A percentile compares a stretch with the other conserved stretches of the same genome.
These are phyloP conservation scores for Apiospora kogelbergensis DNA, from an alignment of 2,329 filamentous ascomycete species.

Conservation along the genomic window DNA sequence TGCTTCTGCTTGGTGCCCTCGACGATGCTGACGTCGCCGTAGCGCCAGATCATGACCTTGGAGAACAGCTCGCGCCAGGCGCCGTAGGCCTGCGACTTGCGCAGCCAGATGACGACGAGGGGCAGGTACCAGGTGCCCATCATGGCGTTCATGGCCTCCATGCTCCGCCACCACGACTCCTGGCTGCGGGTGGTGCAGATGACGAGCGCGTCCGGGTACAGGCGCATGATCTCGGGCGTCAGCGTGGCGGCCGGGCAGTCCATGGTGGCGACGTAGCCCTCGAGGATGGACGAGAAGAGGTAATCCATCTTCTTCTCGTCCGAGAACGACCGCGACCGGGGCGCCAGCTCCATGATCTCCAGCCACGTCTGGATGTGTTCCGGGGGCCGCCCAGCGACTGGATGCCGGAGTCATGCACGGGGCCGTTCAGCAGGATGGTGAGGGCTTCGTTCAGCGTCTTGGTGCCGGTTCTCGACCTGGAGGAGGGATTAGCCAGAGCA, in stretches of 20 bases:
- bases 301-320: constrained; percentile 35
- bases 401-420: constrained; percentile 36
- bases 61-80: constrained; percentile 35
- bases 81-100: constrained; percentile 32
- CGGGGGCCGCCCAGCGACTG: constrained; percentile 34
- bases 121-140: constrained; percentile 35
- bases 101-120: constrained; percentile 32
- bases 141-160: constrained; percentile 32
- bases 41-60: constrained; percentile 53
- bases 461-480: constrained; percentile 37
- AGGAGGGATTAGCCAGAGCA: not conserved
- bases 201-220: constrained; percentile 50
- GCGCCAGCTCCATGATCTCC: constrained; percentile 33
- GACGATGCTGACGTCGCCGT: constrained; percentile 30
- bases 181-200: constrained; percentile 43
- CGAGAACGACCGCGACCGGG: constrained; percentile 27
- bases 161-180: constrained; percentile 38
- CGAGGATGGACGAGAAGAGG: constrained; percentile 25
- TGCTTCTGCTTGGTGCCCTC: constrained; percentile 29
- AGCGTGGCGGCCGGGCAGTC: constrained; percentile 40
- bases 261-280: constrained; percentile 37
- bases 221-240: constrained; percentile 44
- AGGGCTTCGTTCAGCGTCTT: constrained; percentile 39
- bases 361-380: constrained; percentile 35
- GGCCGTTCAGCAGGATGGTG: constrained; percentile 33